These are phyloP conservation scores for Nepenthes alata DNA, from an alignment of 179 eudicot genomes.

Conservation along the genomic window DNA sequence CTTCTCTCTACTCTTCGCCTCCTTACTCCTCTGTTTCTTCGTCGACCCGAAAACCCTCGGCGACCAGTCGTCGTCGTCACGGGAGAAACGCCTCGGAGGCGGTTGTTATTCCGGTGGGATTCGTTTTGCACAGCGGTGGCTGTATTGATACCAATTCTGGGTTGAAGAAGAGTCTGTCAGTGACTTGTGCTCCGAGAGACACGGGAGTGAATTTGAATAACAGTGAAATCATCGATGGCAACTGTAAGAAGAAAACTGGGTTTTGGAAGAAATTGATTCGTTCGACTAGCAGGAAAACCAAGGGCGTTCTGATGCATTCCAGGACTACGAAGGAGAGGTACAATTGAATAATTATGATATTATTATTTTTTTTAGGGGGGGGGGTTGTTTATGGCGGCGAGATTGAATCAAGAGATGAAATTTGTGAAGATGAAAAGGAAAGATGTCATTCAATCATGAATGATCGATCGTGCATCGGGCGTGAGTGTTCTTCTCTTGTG, in stretches of 20 bases:
- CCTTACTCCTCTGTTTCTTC: constrained; percentile 15
- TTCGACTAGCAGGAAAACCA: constrained; percentile 26
- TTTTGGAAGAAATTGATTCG: constrained; percentile 26
- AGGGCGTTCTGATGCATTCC: constrained; percentile 22
- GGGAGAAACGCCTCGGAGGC: constrained; percentile 25
- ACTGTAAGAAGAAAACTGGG: constrained; percentile 19
- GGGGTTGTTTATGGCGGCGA: too few species aligned
- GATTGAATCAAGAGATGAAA: too few species aligned
- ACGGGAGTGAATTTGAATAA: not conserved
- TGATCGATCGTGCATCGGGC: too few species aligned
- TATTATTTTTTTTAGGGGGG: too few species aligned
- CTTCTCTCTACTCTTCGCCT: constrained; percentile 17
- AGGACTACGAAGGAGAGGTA: constrained; percentile 23
- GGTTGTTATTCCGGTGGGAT: not conserved
- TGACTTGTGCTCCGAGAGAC: constrained; percentile 21
- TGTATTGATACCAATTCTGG: constrained; percentile 1
- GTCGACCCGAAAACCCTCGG: constrained; percentile 1
- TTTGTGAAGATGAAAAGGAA: too few species aligned
- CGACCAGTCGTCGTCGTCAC: constrained; percentile 8
- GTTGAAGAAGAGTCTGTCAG: constrained; percentile 29
- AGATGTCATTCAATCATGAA: too few species aligned
- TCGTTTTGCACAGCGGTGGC: not conserved
- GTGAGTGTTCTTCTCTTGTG: too few species aligned
- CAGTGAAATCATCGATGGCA: not conserved
- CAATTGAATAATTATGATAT: too few species aligned